Evolutionary conservation across 1,139 yeast species (phyloP).

Genomic region (Pichia sp.): DNA sequence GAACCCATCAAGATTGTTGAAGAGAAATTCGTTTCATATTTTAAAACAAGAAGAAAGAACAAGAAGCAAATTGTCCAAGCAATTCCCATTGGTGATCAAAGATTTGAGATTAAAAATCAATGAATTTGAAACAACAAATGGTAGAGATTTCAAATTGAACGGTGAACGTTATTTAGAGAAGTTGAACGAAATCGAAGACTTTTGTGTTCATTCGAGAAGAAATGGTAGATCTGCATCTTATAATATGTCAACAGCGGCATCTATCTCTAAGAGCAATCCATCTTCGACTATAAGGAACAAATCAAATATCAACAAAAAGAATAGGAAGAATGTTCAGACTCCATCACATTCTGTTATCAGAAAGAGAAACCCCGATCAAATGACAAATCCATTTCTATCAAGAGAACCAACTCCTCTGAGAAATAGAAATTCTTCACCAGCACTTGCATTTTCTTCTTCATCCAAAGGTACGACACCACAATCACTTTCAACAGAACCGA

Average conservation of each 20-base stretch:
- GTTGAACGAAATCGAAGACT: constrained; percentile 21
- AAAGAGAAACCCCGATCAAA: constrained; percentile 13
- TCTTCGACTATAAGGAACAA: neutral
- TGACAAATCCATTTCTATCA: constrained; percentile 22
- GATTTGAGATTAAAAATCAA: constrained; percentile 48
- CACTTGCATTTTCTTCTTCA: neutral
- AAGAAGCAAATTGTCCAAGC: constrained; percentile 62
- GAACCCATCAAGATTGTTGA: constrained; percentile 76
- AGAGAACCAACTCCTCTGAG: constrained; percentile 21
- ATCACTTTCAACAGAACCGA: constrained; percentile 25
- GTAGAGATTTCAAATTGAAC: constrained; percentile 42
- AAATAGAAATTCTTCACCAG: constrained; percentile 4
- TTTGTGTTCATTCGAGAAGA: constrained; percentile 8
- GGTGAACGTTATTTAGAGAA: constrained; percentile 44
- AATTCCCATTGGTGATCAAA: constrained; percentile 61
- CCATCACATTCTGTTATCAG: constrained; percentile 17
- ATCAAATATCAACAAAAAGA: neutral
- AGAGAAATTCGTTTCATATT: constrained; percentile 77
- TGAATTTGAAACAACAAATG: constrained; percentile 44
- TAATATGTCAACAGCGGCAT: constrained; percentile 10
- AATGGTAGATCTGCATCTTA: constrained; percentile 12
- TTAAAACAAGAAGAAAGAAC: constrained; percentile 77
- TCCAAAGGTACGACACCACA: neutral
- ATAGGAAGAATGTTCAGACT: constrained; percentile 2
- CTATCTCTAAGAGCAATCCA: no score